Evolutionary conservation across 805 yeast species (phyloP), one percentile per base, ranked within the genome.

Genomic region (Yarrowia sp.): DNA sequence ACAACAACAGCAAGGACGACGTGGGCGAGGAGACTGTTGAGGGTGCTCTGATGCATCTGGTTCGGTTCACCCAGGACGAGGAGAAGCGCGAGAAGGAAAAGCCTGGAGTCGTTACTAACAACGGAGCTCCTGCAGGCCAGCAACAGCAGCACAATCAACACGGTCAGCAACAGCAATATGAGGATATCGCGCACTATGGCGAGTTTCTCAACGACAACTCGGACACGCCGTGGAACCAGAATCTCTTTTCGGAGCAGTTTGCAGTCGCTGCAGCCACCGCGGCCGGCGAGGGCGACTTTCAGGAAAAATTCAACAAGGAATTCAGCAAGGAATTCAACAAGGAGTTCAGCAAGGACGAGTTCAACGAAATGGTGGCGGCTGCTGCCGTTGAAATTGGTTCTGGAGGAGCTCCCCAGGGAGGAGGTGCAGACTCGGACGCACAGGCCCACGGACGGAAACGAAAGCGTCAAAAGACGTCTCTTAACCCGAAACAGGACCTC

Each of bases 131-230:
- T 28, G 52, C 24, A 2, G 24, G 52, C n/a, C 52, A 46, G 24
- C 49, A 43, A 14, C 49, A 43, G 14, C 48, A 43, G 19, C 61
- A 35, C 26, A 66, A 33, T 11, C 36, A 33, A 33, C 44, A 26
- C 8, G 30, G 30, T 26, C 30, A 26, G 8, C 30, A 26, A 26
- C 30, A 26, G 8, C 30, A 26, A 26, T 38, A 51, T 30, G 33
- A 36, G n/a, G 52, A 65, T 9, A 28, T 38, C 19, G 61, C 46
- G 6, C 62, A 63, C 16, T 28, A 32, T 24, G 75, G 80, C 1
- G 82, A 82, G 14, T 80, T 81, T 67, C 72, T 82, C 54, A 81
- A 79, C 14, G 84, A 80, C 44, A 81, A 79, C 36, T 16, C 35
- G 5, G 64, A 61, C 41, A 44, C 64, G 21, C 61, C 56, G 12